Evolutionary conservation across 2,329 filamentous ascomycete species (phyloP), one percentile per base, ranked within the genome.

Genomic region (Paraconiothyrium brasiliense): DNA sequence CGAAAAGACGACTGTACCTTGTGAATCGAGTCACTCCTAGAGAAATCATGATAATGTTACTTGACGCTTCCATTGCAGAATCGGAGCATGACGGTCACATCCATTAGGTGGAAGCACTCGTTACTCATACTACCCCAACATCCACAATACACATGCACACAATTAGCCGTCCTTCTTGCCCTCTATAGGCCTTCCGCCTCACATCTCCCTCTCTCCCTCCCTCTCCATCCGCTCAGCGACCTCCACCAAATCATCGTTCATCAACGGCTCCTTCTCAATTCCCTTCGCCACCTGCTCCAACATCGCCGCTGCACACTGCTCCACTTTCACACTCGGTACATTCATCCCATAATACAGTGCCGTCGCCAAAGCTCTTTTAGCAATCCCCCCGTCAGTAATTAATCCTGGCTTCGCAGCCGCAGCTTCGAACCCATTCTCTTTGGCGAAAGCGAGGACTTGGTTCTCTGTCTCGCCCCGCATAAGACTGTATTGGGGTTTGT

Each of bases 401-500:
- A 82, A 59, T 0, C 83, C 84, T 0, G 82, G 78, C 58, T 82
- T 84, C 6, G 75, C 79, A 1, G 82, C 68, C n/a, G 71, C 71
- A 0, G 72, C 76, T 59, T 84, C 78, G 27, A 84, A 62, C 30
- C 57, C 65, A n/a, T 80, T 75, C 9, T 82, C 66, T 22, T 76
- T 67, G 2, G 81, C 81, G 22, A 79, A 80, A 1, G 75, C 75
- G 4, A 85, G 75, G 4, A 86, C 72, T 20, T 73, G 68, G 8
- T 67, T 79, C 63, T 86, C 85, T 0, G 80, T 78, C 46, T 83
- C 79, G 7, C 84, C 84, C n/a, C 85, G 71, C 79, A 86, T 79
- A 10, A 82, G 58, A 8, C 54, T 64, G 59, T 86, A 86, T 44
- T 84, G 73, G 0, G 69, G 67, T 32, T 80, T 65, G 8, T 79